These are phyloP conservation scores for Pichia sp. DNA, from an alignment of 1,139 yeast genomes.

Conservation along the genomic window DNA sequence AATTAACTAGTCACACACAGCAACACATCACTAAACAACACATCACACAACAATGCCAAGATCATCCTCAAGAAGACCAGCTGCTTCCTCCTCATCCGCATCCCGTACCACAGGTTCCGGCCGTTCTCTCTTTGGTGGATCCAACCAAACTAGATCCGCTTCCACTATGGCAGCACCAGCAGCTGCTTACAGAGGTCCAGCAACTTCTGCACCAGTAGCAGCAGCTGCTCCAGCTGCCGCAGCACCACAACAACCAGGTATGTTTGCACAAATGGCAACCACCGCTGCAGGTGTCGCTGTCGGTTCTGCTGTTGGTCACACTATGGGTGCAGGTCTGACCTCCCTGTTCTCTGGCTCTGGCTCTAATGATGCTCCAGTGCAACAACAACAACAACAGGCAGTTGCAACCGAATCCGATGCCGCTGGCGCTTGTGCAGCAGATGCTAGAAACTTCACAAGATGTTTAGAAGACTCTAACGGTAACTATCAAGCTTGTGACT, in stretches of 20 bases:
- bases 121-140: slow-evolving; percentile 18
- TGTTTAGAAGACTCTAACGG: slow-evolving; percentile 92
- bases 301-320: slow-evolving; percentile 95
- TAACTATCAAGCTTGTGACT: slow-evolving; percentile 95
- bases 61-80: slow-evolving; percentile 58
- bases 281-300: slow-evolving; percentile 99
- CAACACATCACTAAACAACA: too few species aligned
- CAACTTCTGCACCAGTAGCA: slow-evolving; percentile 33
- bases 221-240: slow-evolving; percentile 34
- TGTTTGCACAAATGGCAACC: slow-evolving; percentile 95
- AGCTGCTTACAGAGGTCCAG: slow-evolving; percentile 21
- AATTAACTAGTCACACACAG: too few species aligned
- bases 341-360: slow-evolving; percentile 84
- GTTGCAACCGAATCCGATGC: slow-evolving; percentile 34
- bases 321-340: slow-evolving; percentile 90
- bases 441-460: slow-evolving; percentile 91
- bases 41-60: slow-evolving; percentile 39
- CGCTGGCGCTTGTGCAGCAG: slow-evolving; percentile 70
- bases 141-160: slow-evolving; percentile 31
- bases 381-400: slow-evolving; percentile 30
- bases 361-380: slow-evolving; percentile 43
- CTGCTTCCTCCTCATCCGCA: slow-evolving; percentile 31
- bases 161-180: slow-evolving; percentile 35
- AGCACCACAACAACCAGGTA: slow-evolving; percentile 69
- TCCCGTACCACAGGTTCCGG: slow-evolving; percentile 16